phyloP scores from a whole-genome alignment of 2,329 filamentous ascomycete genomes.

The Fusarium transvaalense region DNA sequence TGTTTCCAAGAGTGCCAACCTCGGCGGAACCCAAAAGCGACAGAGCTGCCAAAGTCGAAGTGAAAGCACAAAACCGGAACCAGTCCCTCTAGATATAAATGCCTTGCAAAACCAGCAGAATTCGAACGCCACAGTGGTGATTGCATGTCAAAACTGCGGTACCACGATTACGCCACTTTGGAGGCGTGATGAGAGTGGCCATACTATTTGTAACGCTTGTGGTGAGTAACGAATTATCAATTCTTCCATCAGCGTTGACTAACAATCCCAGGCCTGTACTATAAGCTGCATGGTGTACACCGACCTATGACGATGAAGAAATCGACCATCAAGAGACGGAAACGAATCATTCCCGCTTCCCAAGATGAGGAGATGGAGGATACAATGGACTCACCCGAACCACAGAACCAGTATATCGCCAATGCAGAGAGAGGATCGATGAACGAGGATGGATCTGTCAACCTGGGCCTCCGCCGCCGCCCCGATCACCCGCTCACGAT shows the following conservation, averaged over 20 bases:
- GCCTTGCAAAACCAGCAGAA: slow-evolving; percentile 50
- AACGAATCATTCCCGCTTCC: slow-evolving; percentile 88
- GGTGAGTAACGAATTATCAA: slow-evolving; percentile 68
- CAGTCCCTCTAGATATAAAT: slow-evolving; percentile 52
- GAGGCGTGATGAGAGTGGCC: slow-evolving; percentile 92
- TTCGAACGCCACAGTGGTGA: slow-evolving; percentile 64
- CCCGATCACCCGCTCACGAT: slow-evolving; percentile 60
- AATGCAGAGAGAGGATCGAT: slow-evolving; percentile 66
- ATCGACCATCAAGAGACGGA: slow-evolving; percentile 93
- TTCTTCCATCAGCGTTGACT: slow-evolving; percentile 14
- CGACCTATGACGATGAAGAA: slow-evolving; percentile 99
- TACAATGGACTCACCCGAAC: slow-evolving; percentile 59
- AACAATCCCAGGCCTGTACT: slow-evolving; percentile 79
- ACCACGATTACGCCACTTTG: slow-evolving; percentile 97
- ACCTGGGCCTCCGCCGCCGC: slow-evolving; percentile 68
- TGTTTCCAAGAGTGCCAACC: slow-evolving; percentile 86
- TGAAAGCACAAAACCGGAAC: slow-evolving; percentile 46
- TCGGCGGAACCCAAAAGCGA: slow-evolving; percentile 68
- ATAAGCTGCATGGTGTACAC: slow-evolving; percentile 94
- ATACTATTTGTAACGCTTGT: slow-evolving; percentile 98
- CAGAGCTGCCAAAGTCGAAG: slow-evolving; percentile 51
- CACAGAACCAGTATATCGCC: slow-evolving; percentile 53
- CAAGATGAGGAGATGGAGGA: slow-evolving; percentile 65
- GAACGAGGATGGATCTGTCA: slow-evolving; percentile 75
- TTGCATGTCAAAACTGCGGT: slow-evolving; percentile 96